Evolutionary conservation across 2,329 filamentous ascomycete species (phyloP).

Genomic region (Cladorrhinum sp.): DNA sequence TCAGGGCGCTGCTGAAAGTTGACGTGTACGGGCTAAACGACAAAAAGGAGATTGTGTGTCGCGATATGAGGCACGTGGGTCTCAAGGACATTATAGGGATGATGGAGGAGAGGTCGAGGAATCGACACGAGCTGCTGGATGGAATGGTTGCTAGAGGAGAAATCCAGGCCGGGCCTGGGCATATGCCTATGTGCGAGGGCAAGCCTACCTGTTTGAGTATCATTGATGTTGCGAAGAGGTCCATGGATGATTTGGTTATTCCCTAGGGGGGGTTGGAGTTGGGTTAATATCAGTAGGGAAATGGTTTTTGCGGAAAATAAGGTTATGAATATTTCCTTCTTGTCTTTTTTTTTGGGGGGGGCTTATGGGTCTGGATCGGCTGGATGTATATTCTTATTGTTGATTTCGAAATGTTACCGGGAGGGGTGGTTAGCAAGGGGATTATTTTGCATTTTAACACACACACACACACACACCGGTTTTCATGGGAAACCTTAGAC

Average conservation of each 20-base stretch:
- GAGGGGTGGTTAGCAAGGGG: too few relatives aligned
- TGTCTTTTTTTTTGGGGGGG: background rate
- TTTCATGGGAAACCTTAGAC: too few relatives aligned
- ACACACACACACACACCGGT: too few relatives aligned
- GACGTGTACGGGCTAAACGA: constrained; percentile 55
- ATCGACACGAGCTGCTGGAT: constrained; percentile 51
- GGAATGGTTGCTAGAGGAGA: constrained; percentile 41
- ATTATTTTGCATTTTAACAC: too few relatives aligned
- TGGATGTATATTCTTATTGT: too few relatives aligned
- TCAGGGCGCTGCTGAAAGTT: constrained; percentile 52
- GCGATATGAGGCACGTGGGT: constrained; percentile 41
- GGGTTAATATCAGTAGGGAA: background rate
- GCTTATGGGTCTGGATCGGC: too few relatives aligned
- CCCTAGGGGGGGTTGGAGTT: constrained; percentile 33
- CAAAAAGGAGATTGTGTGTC: constrained; percentile 9
- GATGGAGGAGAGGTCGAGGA: constrained; percentile 50
- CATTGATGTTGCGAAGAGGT: constrained; percentile 52
- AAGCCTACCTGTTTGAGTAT: constrained; percentile 48
- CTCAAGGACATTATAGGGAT: constrained; percentile 52
- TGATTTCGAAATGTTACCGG: too few relatives aligned
- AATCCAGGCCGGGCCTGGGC: constrained; percentile 21
- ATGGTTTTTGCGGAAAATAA: background rate
- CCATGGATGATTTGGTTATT: constrained; percentile 55
- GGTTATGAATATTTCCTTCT: background rate
- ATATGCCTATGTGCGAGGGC: constrained; percentile 34